Base-by-base conservation (phyloP, 139 green algal species). In the Chlamydomonas schloesseri region DNA sequence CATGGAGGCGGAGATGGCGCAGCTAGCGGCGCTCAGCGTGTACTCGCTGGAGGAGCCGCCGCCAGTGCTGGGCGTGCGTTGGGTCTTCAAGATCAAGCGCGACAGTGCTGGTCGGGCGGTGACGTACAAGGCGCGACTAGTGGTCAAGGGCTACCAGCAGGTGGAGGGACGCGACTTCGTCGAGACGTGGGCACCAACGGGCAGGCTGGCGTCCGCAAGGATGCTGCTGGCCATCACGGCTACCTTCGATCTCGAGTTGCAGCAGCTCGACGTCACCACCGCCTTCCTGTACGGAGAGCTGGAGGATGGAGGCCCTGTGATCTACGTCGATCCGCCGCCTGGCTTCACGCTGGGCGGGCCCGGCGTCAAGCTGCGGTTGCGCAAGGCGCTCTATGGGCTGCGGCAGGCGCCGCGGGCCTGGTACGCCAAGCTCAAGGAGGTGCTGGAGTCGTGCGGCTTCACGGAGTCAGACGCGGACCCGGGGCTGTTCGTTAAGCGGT, bases 341-440 rank as follows among this genome's bases (percentile, higher is more conserved):
- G 57, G 57, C 57, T 8, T 65, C 4, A 20, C 11, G 57, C 14
- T 65, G 14, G 57, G 57, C 57, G 57, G 57, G 14, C 17, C 57
- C 11, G 73, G 83, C 92, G 17, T 77, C 33, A 75, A 21, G 28
- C 88, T 65, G 57, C n/a, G n/a, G n/a, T n/a, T n/a, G n/a, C n/a
- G n/a, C n/a, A n/a, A n/a, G n/a, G n/a, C n/a, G n/a, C n/a, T 95
- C 3, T 94, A 95, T 46, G 90, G 92, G 0, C 75, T 95, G 26
- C 87, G 88, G 31, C 92, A 94, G 71, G 90, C 92, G 46, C 89
- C 90, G 23, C 79, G 92, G 21, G 82, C 82, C 3, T 95, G 92
- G 90, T 55, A 95, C 67, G 80, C 58, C 15, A 60, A 81, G 31
- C 73, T 91, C 0, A 86, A 86, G 83, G 29, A 34, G 23, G 73